Percentiles rank a stretch among this genome's conserved stretches.
phyloP scores from a whole-genome alignment of 2,329 filamentous ascomycete species.

The Verticillium nubilum region DNA sequence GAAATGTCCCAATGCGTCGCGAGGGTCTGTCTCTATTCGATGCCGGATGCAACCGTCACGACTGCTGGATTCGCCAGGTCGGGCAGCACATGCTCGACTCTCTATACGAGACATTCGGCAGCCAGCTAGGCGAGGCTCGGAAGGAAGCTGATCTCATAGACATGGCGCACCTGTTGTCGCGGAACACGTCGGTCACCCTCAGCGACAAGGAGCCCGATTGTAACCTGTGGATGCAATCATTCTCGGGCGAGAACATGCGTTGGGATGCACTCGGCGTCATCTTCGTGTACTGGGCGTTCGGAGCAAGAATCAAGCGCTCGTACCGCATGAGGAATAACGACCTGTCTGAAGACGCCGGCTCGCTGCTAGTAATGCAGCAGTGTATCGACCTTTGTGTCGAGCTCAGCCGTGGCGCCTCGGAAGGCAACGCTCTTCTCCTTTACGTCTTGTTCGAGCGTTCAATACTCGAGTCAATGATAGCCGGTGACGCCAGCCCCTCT shows the following conservation, averaged over 20 bases:
- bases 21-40: conserved; percentile 7
- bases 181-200: conserved; percentile 11
- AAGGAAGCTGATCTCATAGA: conserved; percentile 1
- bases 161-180: conserved; percentile 16
- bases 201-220: conserved; percentile 6
- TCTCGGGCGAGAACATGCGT: not conserved
- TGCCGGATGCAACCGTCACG: conserved; percentile 9
- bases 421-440: conserved; percentile 30
- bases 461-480: conserved; percentile 29
- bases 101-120: conserved; percentile 13
- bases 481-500: conserved; percentile 31
- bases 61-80: conserved; percentile 13
- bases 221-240: conserved; percentile 7
- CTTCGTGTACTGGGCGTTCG: conserved; percentile 9
- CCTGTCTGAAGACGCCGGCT: not conserved
- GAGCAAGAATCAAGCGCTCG: not conserved
- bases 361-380: not conserved
- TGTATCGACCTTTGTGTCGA: not conserved
- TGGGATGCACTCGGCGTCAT: conserved; percentile 11
- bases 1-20: conserved; percentile 21
- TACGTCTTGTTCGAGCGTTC: conserved; percentile 25
- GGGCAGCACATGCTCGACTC: conserved; percentile 7
- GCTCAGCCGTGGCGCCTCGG: not conserved
- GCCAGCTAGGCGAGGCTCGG: conserved; percentile 4
- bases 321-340: not conserved